phyloP scores from a whole-genome alignment of 176 grass and related monocot genomes.

The Leersia perrieri region DNA sequence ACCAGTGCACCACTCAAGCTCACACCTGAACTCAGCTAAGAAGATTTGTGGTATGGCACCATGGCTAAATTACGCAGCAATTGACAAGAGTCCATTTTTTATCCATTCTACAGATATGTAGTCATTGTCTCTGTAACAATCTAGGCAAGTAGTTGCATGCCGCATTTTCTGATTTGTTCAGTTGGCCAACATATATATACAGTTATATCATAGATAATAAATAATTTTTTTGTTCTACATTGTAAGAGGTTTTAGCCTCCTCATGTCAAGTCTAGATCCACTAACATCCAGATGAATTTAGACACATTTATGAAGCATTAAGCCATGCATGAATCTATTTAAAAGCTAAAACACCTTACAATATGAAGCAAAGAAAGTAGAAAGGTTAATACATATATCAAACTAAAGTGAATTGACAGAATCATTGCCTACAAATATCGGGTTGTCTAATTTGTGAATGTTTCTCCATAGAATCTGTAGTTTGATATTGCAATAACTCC shows the following conservation, averaged over 20 bases:
- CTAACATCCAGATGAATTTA: no score
- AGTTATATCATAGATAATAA: background rate
- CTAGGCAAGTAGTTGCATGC: background rate
- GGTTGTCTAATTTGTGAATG: background rate
- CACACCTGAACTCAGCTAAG: background rate
- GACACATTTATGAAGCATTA: no score
- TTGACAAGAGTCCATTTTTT: background rate
- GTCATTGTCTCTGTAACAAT: background rate
- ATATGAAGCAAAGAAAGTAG: no score
- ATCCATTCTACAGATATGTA: background rate
- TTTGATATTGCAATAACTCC: background rate
- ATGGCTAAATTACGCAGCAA: slow-evolving; percentile 2
- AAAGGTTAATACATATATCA: background rate
- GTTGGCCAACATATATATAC: background rate
- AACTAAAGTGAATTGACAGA: background rate
- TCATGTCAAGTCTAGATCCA: no score
- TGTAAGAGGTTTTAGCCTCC: no score
- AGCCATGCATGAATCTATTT: no score
- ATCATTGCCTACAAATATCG: background rate
- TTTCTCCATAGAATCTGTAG: background rate
- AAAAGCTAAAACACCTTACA: no score
- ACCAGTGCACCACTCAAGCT: background rate
- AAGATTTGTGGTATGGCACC: background rate
- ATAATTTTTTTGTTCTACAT: no score
- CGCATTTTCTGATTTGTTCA: background rate